Percentiles rank a stretch among this genome's conserved stretches.
Conservation (phyloP, 495 filamentous ascomycete genomes). For the Annulohypoxylon stygium region DNA sequence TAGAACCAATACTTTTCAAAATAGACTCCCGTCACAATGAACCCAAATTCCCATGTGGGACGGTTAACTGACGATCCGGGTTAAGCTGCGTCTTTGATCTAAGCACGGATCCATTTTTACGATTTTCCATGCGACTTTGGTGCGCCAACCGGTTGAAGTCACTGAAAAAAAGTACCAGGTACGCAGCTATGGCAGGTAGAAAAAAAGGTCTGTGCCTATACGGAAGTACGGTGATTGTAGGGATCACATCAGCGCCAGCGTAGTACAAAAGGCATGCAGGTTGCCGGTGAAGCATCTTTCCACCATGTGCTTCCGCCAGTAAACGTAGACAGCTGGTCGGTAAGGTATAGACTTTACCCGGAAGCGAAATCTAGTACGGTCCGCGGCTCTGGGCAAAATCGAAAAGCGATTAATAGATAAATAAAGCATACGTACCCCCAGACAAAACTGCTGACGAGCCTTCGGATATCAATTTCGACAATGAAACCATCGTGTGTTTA, state of each 20-base stretch:
- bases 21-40: background rate
- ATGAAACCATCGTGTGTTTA: constrained; percentile 28
- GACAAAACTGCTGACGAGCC: constrained; percentile 10
- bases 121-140: constrained; percentile 37
- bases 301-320: constrained; percentile 23
- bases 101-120: constrained; percentile 38
- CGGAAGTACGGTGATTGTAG: constrained; percentile 35
- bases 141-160: constrained; percentile 34
- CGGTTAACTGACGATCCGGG: constrained; percentile 31
- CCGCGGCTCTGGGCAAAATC: constrained; percentile 12
- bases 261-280: constrained; percentile 37
- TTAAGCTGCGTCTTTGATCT: constrained; percentile 33
- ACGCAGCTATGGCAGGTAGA: too few species aligned
- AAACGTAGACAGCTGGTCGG: background rate
- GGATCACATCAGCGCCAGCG: constrained; percentile 30
- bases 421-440: constrained; percentile 43
- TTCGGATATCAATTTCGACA: constrained; percentile 24
- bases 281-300: constrained; percentile 37
- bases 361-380: constrained; percentile 25
- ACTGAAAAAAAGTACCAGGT: constrained; percentile 15
- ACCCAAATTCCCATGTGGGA: constrained; percentile 22
- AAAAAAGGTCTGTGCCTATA: constrained; percentile 22
- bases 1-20: constrained; percentile 15
- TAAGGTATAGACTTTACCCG: constrained; percentile 43
- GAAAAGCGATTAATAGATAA: constrained; percentile 35